phyloP scores from a whole-genome alignment of 768 basidiomycete species.

The Xerocomus spinulosus region DNA sequence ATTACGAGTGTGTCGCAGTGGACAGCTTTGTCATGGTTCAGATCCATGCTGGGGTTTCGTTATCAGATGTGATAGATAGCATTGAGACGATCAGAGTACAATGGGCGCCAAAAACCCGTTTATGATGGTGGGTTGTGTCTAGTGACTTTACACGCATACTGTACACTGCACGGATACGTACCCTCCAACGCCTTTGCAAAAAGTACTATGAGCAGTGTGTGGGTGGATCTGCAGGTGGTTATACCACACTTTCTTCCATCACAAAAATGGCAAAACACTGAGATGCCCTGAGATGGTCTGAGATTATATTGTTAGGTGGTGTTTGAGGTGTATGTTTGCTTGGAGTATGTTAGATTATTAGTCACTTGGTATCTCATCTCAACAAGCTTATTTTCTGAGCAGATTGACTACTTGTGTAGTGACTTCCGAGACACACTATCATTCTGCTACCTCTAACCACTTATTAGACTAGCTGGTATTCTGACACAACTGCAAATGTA shows the following conservation, averaged over 20 bases:
- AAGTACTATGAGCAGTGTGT: too few relatives aligned
- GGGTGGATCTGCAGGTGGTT: too few relatives aligned
- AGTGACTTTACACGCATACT: too few relatives aligned
- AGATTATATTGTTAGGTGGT: neutral
- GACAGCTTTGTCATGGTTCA: constrained; percentile 1
- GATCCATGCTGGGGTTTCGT: neutral
- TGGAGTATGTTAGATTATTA: neutral
- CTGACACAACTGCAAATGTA: neutral
- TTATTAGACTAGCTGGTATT: neutral
- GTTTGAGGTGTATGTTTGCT: neutral
- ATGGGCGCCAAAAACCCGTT: too few relatives aligned
- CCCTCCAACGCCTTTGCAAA: too few relatives aligned
- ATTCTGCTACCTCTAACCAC: neutral
- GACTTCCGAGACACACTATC: neutral
- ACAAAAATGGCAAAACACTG: neutral
- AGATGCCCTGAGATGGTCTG: neutral
- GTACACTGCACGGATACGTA: too few relatives aligned
- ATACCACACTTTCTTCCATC: too few relatives aligned
- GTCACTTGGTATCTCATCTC: neutral
- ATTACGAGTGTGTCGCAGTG: neutral
- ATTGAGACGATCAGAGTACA: neutral
- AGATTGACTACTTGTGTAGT: neutral
- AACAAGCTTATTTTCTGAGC: neutral
- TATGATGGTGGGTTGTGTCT: too few relatives aligned
- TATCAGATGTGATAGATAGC: neutral